These are phyloP conservation scores for Penicillium robsamsonii DNA, from an alignment of 495 filamentous ascomycete species.

Conservation along the genomic window DNA sequence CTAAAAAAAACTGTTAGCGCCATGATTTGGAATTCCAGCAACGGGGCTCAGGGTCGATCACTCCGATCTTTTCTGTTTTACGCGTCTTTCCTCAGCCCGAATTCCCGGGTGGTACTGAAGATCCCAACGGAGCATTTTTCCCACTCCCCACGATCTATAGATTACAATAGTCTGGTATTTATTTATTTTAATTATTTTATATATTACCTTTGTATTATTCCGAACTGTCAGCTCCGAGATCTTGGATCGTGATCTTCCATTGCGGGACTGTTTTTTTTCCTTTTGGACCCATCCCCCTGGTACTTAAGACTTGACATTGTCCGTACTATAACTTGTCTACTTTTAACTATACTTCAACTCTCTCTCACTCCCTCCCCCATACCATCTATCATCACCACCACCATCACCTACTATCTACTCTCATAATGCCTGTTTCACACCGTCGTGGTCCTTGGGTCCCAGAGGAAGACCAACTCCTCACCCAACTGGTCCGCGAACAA, in stretches of 20 bases:
- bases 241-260: constrained; percentile 51
- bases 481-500: constrained; percentile 69
- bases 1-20: constrained; percentile 9
- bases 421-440: constrained; percentile 51
- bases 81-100: constrained; percentile 24
- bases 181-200: constrained; percentile 4
- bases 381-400: neutral
- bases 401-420: constrained; percentile 1
- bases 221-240: constrained; percentile 50
- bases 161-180: constrained; percentile 17
- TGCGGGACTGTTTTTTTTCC: constrained; percentile 43
- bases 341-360: constrained; percentile 8
- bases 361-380: neutral
- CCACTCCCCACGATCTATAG: constrained; percentile 10
- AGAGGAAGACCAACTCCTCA: constrained; percentile 70
- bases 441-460: constrained; percentile 89
- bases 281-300: constrained; percentile 44
- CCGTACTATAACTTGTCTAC: constrained; percentile 16
- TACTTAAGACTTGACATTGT: constrained; percentile 32
- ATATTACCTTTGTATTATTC: constrained; percentile 25
- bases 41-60: constrained; percentile 35
- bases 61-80: constrained; percentile 25
- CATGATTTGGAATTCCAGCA: constrained; percentile 37
- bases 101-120: constrained; percentile 33
- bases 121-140: constrained; percentile 28